A percentile compares a stretch with the other conserved stretches of the same genome.
phyloP scores from a whole-genome alignment of 2,329 filamentous ascomycete genomes.

The Fusarium palustre region DNA sequence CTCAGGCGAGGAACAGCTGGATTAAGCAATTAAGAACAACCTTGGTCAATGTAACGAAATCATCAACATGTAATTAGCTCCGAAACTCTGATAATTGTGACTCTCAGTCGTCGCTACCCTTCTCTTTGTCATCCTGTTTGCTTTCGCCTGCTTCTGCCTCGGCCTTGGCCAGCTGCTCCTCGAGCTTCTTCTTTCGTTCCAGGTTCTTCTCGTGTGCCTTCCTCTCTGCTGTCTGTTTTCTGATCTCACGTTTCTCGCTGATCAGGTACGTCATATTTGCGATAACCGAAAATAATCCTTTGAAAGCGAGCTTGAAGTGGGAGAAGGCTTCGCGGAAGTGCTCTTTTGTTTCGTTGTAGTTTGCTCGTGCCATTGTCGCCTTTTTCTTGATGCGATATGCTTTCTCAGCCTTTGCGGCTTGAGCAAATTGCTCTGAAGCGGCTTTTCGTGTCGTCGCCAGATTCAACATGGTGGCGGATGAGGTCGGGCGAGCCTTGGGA shows the following conservation, averaged over 20 bases:
- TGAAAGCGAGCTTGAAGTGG: slow-evolving; percentile 4
- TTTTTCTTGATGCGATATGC: slow-evolving; percentile 20
- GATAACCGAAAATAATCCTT: background rate
- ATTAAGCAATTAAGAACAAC: too few species aligned
- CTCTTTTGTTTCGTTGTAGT: slow-evolving; percentile 14
- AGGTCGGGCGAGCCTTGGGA: background rate
- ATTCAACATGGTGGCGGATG: slow-evolving; percentile 6
- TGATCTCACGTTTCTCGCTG: background rate
- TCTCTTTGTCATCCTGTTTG: background rate
- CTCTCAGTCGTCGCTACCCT: background rate
- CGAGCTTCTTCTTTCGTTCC: slow-evolving; percentile 1
- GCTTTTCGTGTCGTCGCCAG: slow-evolving; percentile 2
- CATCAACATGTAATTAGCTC: too few species aligned
- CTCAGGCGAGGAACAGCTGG: too few species aligned
- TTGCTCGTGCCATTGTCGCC: slow-evolving; percentile 6
- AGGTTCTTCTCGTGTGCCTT: slow-evolving; percentile 3
- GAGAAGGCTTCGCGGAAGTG: slow-evolving; percentile 8
- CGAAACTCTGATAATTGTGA: fast-evolving
- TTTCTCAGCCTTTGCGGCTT: slow-evolving; percentile 21
- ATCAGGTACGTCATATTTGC: background rate
- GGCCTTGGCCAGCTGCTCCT: slow-evolving; percentile 8
- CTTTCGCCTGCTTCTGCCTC: background rate
- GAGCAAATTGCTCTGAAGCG: slow-evolving; percentile 14
- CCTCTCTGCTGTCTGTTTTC: background rate
- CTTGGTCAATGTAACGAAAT: too few species aligned